Percentiles rank a stretch among this genome's conserved stretches.
phyloP scores from a whole-genome alignment of 768 basidiomycete genomes.

The Lepiota brunneoincarnata region DNA sequence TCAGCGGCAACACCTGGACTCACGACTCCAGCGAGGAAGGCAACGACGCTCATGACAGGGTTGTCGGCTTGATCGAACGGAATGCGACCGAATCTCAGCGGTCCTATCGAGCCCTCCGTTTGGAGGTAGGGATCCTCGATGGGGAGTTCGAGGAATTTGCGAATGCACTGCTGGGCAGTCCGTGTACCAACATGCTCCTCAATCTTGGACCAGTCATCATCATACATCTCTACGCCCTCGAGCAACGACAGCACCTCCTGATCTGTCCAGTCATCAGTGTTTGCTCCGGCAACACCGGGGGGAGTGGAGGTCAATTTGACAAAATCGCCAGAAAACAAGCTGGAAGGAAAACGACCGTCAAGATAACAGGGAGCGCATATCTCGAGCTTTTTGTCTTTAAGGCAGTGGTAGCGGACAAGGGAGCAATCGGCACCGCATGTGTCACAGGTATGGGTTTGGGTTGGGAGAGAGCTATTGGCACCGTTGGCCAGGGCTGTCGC shows the following conservation, averaged over 20 bases:
- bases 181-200: slow-evolving; percentile 93
- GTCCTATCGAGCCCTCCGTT: slow-evolving; percentile 72
- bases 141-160: slow-evolving; percentile 91
- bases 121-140: slow-evolving; percentile 94
- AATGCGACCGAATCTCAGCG: slow-evolving; percentile 70
- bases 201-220: slow-evolving; percentile 93
- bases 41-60: slow-evolving; percentile 98
- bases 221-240: slow-evolving; percentile 98
- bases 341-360: slow-evolving; percentile 93
- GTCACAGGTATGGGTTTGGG: slow-evolving; percentile 70
- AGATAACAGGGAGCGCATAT: slow-evolving; percentile 93
- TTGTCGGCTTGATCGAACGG: slow-evolving; percentile 97
- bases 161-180: slow-evolving; percentile 91
- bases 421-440: slow-evolving; percentile 96
- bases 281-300: slow-evolving; percentile 37
- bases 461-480: slow-evolving; percentile 48
- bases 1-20: slow-evolving; percentile 88
- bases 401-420: slow-evolving; percentile 81
- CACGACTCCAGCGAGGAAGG: slow-evolving; percentile 92
- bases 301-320: slow-evolving; percentile 67
- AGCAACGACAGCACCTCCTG: slow-evolving; percentile 85
- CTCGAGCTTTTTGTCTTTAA: slow-evolving; percentile 90
- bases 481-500: slow-evolving; percentile 63
- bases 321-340: slow-evolving; percentile 97
- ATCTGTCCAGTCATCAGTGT: slow-evolving; percentile 76